phyloP scores from a whole-genome alignment of 208 protist species.

The Vickermania spadyakhi region DNA sequence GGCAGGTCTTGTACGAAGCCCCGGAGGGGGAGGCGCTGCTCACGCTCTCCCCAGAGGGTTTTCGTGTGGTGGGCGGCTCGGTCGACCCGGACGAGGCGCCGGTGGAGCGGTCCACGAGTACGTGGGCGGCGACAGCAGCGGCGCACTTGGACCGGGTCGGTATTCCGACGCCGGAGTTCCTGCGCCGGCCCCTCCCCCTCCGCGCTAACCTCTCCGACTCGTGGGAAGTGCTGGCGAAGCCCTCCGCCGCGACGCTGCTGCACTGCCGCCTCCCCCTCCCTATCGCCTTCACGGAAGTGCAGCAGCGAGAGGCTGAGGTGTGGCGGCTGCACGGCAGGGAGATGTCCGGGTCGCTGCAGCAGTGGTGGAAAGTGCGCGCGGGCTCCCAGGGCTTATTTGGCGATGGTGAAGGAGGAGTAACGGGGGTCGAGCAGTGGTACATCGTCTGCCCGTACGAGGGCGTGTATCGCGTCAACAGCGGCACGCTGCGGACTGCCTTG shows the following conservation, averaged over 20 bases:
- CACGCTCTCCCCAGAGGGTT: background rate
- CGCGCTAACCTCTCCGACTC: constrained; percentile 42
- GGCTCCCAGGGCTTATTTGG: constrained; percentile 41
- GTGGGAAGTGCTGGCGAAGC: constrained; percentile 66
- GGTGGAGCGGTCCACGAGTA: background rate
- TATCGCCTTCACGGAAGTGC: constrained; percentile 14
- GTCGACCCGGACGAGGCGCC: background rate
- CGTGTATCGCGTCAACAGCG: constrained; percentile 44
- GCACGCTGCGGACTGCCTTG: constrained; percentile 10
- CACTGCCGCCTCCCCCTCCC: constrained; percentile 77
- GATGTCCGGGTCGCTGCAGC: constrained; percentile 22
- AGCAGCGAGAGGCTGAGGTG: constrained; percentile 20
- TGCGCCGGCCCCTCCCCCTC: constrained; percentile 19
- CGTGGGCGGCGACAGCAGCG: background rate
- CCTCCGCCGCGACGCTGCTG: constrained; percentile 19
- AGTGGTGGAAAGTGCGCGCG: constrained; percentile 23
- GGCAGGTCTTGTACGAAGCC: constrained; percentile 40
- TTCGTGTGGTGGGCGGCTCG: background rate
- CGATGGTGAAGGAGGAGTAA: constrained; percentile 47
- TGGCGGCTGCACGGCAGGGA: constrained; percentile 9
- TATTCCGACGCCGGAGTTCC: background rate
- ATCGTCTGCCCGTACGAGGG: constrained; percentile 33
- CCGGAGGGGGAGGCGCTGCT: constrained; percentile 10
- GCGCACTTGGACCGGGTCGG: background rate
- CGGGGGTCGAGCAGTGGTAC: constrained; percentile 48